Conservation (phyloP, 352 stramenopile species). For the Globisporangium viniferum region DNA sequence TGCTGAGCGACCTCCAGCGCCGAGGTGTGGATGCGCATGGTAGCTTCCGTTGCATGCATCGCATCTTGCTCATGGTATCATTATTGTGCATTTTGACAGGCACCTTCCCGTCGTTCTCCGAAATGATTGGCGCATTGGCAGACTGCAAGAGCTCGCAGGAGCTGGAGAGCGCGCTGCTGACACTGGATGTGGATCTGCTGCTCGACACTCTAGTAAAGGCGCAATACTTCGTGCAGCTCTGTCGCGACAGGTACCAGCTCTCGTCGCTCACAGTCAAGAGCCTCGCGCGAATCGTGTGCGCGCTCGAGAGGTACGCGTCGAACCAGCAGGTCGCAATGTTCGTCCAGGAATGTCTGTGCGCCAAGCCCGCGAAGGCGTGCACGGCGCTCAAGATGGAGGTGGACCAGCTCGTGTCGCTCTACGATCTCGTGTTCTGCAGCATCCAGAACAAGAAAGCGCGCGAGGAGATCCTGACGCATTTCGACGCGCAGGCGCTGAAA, state of each 20-base stretch:
- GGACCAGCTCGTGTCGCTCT: constrained; percentile 17
- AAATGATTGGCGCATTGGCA: not conserved
- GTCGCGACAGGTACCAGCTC: constrained; percentile 4
- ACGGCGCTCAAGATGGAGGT: constrained; percentile 20
- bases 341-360: constrained; percentile 18
- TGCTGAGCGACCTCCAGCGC: not conserved
- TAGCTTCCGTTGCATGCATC: not conserved
- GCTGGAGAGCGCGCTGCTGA: not conserved
- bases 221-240: constrained; percentile 7
- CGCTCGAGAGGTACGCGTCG: constrained; percentile 7
- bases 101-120: not conserved
- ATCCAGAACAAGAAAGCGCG: constrained; percentile 11
- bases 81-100: not conserved
- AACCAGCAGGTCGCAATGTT: constrained; percentile 11
- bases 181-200: not conserved
- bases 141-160: constrained; percentile 7
- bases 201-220: constrained; percentile 6
- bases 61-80: not conserved
- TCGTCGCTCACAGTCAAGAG: constrained; percentile 8
- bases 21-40: not conserved
- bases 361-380: constrained; percentile 8
- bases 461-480: constrained; percentile 17
- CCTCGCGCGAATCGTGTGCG: constrained; percentile 14
- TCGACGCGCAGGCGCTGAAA: constrained; percentile 11
- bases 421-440: constrained; percentile 13